Conservation (phyloP, 202 grass and related monocot genomes). For the Bolboschoenoplectus hybrid region DNA sequence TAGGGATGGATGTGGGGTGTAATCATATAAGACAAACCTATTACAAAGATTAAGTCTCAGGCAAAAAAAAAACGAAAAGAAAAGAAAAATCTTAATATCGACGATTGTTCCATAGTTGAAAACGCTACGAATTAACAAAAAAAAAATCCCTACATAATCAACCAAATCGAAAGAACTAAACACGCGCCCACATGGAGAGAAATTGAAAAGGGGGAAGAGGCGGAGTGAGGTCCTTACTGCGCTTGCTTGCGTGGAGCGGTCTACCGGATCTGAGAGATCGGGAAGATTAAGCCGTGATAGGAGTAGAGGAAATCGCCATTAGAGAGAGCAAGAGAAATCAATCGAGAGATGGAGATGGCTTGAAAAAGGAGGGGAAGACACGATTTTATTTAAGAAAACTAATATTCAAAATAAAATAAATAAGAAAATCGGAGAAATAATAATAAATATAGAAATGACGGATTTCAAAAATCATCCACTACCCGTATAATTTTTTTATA, state of each 20-base stretch:
- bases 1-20: neutral
- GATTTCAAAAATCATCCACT: neutral
- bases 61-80: neutral
- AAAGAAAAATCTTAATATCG: neutral
- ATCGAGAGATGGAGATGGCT: constrained; percentile 23
- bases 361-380: constrained; percentile 30
- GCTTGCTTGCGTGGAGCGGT: neutral
- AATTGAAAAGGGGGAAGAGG: constrained; percentile 9
- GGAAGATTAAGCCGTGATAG: neutral
- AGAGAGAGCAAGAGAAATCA: neutral
- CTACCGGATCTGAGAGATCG: constrained; percentile 11
- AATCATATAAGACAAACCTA: constrained; percentile 18
- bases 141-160: neutral
- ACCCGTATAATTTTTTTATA: neutral
- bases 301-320: constrained; percentile 24
- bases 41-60: neutral
- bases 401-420: too few relatives aligned
- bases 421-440: too few relatives aligned
- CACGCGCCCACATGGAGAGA: neutral
- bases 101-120: neutral
- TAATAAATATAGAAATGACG: neutral
- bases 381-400: too few relatives aligned
- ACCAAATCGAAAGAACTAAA: constrained; percentile 2
- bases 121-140: neutral
- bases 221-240: constrained; percentile 9